A percentile compares a stretch with the other conserved stretches of the same genome.
Evolutionary conservation across 306 rosid species (phyloP).

Genomic region (Carpinus viminea): DNA sequence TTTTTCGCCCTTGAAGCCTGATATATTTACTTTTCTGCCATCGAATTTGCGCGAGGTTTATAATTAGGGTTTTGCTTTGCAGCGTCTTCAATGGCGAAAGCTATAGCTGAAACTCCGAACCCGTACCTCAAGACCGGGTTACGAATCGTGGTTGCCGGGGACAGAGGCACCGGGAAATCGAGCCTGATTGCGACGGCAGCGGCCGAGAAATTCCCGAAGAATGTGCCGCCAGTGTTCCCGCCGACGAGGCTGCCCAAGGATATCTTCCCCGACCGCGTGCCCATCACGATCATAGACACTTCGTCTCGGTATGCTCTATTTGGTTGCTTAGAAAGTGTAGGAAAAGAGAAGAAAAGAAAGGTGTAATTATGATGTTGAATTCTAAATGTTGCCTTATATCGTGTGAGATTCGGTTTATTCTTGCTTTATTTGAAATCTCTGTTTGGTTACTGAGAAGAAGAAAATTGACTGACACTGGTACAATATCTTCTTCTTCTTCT

Average conservation of each 20-base stretch:
- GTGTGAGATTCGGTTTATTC: no score
- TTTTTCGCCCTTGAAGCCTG: no score
- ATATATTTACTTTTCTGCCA: no score
- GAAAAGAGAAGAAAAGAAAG: background rate
- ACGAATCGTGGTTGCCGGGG: slow-evolving; percentile 93
- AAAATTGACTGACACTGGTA: no score
- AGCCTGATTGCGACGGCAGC: slow-evolving; percentile 89
- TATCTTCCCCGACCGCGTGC: slow-evolving; percentile 86
- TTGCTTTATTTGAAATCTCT: no score
- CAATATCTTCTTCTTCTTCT: no score
- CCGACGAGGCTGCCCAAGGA: slow-evolving; percentile 85
- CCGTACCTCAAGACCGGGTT: slow-evolving; percentile 48
- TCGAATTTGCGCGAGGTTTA: no score
- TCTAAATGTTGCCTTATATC: background rate
- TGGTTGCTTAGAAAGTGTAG: background rate
- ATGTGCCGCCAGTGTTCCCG: slow-evolving; percentile 78
- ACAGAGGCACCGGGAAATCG: slow-evolving; percentile 83
- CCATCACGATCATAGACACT: slow-evolving; percentile 86
- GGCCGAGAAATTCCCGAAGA: slow-evolving; percentile 66
- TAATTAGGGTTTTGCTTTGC: no score
- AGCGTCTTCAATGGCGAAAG: no score
- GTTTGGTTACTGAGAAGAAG: no score
- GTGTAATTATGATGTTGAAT: background rate
- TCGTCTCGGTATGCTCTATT: slow-evolving; percentile 65
- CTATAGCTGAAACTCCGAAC: no score